These are phyloP conservation scores for Pleurotus giganteus DNA, from an alignment of 768 basidiomycete species.

Conservation along the genomic window DNA sequence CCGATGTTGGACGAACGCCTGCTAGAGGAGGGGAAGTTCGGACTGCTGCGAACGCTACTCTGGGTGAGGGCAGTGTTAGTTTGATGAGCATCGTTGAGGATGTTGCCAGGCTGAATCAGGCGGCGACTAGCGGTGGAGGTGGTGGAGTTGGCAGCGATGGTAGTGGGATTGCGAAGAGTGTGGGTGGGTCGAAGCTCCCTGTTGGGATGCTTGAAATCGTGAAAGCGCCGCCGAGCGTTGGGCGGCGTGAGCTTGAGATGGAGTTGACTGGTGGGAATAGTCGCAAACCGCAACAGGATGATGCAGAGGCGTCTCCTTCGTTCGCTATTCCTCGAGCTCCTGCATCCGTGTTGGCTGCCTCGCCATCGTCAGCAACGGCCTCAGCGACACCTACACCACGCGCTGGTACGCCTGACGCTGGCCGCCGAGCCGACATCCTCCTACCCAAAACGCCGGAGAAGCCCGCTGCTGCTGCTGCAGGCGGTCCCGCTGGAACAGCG, in stretches of 20 bases:
- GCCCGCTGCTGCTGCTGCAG: not conserved
- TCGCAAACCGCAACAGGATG: conserved; percentile 10
- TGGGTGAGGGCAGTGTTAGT: conserved; percentile 27
- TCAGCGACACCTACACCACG: conserved; percentile 10
- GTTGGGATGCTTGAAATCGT: conserved; percentile 37
- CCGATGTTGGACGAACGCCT: not conserved
- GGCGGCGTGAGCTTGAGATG: conserved; percentile 26
- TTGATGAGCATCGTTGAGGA: conserved; percentile 72
- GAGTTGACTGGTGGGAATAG: conserved; percentile 13
- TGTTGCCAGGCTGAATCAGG: conserved; percentile 42
- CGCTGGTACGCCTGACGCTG: not conserved
- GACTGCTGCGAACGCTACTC: not conserved
- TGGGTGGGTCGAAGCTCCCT: conserved; percentile 15
- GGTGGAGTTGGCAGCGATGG: not conserved
- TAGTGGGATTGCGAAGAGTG: not conserved
- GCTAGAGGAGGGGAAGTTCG: not conserved
- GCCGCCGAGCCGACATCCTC: not conserved
- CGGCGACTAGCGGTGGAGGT: not conserved
- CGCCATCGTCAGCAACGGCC: not conserved
- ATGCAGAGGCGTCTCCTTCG: not conserved
- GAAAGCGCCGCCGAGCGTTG: conserved; percentile 46
- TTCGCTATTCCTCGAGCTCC: conserved; percentile 28
- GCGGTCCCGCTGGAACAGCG: not conserved
- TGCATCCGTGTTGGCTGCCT: conserved; percentile 32
- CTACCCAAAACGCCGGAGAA: too few relatives aligned